phyloP scores from a whole-genome alignment of 257 asterid genomes.

The Avicennia marina region DNA sequence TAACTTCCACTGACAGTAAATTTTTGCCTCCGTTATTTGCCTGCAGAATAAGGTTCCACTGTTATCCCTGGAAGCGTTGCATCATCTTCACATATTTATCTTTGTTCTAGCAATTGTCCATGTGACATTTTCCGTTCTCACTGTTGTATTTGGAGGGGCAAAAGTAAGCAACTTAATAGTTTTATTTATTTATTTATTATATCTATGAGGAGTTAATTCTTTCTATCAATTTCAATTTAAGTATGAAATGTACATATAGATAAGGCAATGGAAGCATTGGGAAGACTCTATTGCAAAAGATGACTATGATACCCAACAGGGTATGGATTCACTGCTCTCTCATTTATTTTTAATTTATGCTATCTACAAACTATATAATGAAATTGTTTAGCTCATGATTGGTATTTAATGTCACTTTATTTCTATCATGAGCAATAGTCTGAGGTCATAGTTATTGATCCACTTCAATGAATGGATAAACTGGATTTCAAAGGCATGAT shows the following conservation, averaged over 20 bases:
- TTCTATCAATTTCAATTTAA: neutral
- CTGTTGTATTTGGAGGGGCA: slow-evolving; percentile 67
- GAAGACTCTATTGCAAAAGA: slow-evolving; percentile 74
- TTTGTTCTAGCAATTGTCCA: slow-evolving; percentile 84
- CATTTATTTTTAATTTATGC: neutral
- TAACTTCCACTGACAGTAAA: too few relatives aligned
- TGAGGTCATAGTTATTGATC: too few relatives aligned
- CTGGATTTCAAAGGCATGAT: too few relatives aligned
- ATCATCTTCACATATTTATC: slow-evolving; percentile 75
- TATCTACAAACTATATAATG: too few relatives aligned
- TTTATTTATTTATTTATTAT: slow-evolving; percentile 11
- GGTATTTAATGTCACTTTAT: too few relatives aligned
- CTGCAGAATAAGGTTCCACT: slow-evolving; percentile 61
- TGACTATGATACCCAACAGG: slow-evolving; percentile 40
- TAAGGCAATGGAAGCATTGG: slow-evolving; percentile 92
- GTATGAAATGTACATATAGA: slow-evolving; percentile 35
- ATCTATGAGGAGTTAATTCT: neutral
- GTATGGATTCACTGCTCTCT: slow-evolving; percentile 29
- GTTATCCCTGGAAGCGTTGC: slow-evolving; percentile 69
- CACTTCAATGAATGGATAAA: too few relatives aligned
- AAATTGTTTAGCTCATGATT: too few relatives aligned
- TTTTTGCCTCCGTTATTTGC: neutral
- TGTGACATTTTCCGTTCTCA: slow-evolving; percentile 70
- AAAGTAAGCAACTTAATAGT: slow-evolving; percentile 34
- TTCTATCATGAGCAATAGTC: too few relatives aligned